phyloP scores from a whole-genome alignment of 2,329 filamentous ascomycete genomes.

The Alternaria gaisen region DNA sequence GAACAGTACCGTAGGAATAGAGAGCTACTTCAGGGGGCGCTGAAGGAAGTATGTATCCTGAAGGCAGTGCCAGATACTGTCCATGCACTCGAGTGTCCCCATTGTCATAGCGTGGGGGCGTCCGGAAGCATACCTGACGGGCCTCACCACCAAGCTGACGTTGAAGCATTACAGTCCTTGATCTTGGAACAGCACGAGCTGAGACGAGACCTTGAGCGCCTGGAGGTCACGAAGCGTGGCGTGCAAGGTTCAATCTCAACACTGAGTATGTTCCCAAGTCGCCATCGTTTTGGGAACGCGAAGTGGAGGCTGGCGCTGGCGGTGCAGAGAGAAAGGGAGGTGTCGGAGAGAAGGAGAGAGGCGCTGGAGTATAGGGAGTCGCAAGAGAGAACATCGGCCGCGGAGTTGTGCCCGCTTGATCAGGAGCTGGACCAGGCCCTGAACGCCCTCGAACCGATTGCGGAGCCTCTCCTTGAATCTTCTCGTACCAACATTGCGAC shows the following conservation, averaged over 20 bases:
- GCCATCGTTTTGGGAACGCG: neutral
- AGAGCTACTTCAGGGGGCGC: neutral
- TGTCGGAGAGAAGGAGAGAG: neutral
- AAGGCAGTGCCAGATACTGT: neutral
- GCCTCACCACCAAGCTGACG: neutral
- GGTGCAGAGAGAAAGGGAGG: rapidly evolving
- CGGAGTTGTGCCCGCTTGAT: neutral
- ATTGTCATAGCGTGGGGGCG: neutral
- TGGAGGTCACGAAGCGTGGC: neutral
- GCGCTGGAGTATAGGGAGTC: neutral
- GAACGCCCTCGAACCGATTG: neutral
- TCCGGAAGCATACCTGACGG: neutral
- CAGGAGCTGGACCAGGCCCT: neutral
- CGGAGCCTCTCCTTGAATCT: neutral
- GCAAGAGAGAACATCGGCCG: neutral
- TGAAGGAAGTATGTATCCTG: neutral
- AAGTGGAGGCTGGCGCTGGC: neutral
- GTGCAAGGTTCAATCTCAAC: neutral
- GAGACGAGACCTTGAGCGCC: slow-evolving; percentile 8
- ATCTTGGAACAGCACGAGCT: slow-evolving; percentile 3
- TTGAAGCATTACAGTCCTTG: neutral
- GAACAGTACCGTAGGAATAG: neutral
- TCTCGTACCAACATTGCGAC: neutral
- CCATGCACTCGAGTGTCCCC: neutral
- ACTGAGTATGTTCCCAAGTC: neutral